Conservation (phyloP, 768 basidiomycete species). For the Boletus sp. region DNA sequence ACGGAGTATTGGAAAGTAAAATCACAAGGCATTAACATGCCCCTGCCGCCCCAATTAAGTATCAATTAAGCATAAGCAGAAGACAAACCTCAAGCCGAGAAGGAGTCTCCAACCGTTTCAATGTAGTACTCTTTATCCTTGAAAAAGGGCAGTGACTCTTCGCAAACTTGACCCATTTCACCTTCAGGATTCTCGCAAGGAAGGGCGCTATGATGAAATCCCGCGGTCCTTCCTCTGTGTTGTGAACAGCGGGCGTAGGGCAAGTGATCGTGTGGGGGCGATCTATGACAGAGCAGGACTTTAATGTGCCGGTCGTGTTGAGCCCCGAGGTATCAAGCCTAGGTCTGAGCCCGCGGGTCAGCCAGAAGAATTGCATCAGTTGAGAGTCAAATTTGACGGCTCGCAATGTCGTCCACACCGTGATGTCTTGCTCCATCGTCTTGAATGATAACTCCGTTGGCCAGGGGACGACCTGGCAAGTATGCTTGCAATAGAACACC, state of each 20-base stretch:
- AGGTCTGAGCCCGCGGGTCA: too few relatives aligned
- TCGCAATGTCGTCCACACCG: conserved; percentile 34
- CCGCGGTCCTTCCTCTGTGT: conserved; percentile 34
- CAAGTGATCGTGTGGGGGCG: conserved; percentile 37
- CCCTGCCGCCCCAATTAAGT: too few relatives aligned
- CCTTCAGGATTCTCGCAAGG: conserved; percentile 28
- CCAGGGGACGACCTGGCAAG: conserved; percentile 30
- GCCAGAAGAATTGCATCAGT: too few relatives aligned
- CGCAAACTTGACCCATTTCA: conserved; percentile 35
- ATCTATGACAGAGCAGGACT: conserved; percentile 44
- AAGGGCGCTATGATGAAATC: conserved; percentile 33
- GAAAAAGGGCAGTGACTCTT: conserved; percentile 26
- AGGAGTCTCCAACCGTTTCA: conserved; percentile 6
- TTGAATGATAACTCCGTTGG: conserved; percentile 32
- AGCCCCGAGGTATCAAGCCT: conserved; percentile 29
- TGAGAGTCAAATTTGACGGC: not conserved
- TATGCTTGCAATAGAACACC: conserved; percentile 31
- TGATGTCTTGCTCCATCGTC: conserved; percentile 26
- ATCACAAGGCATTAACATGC: not conserved
- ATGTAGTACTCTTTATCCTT: conserved; percentile 23
- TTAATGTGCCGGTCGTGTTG: conserved; percentile 37
- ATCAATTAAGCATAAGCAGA: not conserved
- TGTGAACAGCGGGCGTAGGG: conserved; percentile 35
- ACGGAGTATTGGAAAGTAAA: not conserved
- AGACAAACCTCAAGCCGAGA: conserved; percentile 3